Evolutionary conservation across 495 filamentous ascomycete species (phyloP).

Genomic region (Aspergillus steynii): DNA sequence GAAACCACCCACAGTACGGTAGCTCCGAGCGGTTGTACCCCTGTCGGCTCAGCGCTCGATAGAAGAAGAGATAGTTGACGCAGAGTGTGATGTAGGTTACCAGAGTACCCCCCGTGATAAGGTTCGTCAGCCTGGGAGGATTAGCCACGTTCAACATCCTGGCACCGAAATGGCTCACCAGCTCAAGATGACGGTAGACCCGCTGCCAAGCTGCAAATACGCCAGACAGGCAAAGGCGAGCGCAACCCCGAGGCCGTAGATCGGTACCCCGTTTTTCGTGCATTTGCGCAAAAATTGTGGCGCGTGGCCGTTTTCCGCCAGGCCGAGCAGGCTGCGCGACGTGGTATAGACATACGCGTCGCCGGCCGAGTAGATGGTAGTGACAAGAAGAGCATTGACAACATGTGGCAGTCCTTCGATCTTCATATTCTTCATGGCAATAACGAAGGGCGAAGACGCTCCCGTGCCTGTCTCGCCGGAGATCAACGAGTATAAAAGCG

Average conservation of each 20-base stretch:
- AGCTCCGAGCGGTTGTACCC: constrained; percentile 53
- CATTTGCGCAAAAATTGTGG: constrained; percentile 56
- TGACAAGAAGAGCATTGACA: constrained; percentile 72
- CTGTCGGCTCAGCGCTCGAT: constrained; percentile 55
- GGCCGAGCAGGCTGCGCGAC: constrained; percentile 67
- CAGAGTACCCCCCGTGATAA: constrained; percentile 43
- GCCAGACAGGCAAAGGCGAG: constrained; percentile 43
- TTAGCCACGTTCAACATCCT: too few relatives aligned
- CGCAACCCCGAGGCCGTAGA: constrained; percentile 43
- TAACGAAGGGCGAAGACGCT: constrained; percentile 72
- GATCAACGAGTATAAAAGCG: constrained; percentile 68
- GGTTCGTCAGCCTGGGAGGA: constrained; percentile 18
- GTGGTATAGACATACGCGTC: constrained; percentile 81
- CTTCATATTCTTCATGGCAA: constrained; percentile 72
- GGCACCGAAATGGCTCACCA: constrained; percentile 10
- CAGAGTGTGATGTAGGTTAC: constrained; percentile 57
- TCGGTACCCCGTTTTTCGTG: constrained; percentile 46
- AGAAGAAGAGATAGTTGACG: constrained; percentile 58
- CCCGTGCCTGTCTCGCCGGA: constrained; percentile 52
- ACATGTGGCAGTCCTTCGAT: constrained; percentile 68
- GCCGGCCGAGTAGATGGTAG: constrained; percentile 73
- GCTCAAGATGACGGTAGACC: constrained; percentile 27
- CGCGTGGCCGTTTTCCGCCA: constrained; percentile 63
- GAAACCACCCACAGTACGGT: constrained; percentile 57
- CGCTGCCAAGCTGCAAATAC: constrained; percentile 27